phyloP scores from a whole-genome alignment of 78 protist genomes.

The Dictyostelium firmibasis region DNA sequence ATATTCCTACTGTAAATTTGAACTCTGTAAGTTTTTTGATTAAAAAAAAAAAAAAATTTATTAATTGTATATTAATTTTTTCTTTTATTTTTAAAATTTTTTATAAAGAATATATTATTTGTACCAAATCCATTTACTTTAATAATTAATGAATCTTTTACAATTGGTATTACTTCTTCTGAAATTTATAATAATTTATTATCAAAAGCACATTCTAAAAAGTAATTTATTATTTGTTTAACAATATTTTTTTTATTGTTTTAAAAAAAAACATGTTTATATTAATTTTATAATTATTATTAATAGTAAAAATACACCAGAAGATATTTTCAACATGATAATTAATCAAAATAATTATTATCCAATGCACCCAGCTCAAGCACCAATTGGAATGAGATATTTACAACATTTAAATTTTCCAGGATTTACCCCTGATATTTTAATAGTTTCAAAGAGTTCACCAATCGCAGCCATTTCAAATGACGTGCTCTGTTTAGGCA shows the following conservation, averaged over 20 bases:
- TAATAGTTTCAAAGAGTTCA: not conserved
- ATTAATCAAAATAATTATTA: conserved; percentile 46
- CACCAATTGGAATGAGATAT: conserved; percentile 16
- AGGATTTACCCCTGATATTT: conserved; percentile 46
- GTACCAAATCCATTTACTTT: conserved; percentile 60
- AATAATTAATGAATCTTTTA: conserved; percentile 28
- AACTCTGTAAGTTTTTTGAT: not conserved
- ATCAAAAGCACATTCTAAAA: not conserved
- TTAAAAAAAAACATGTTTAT: no score
- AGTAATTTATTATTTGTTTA: no score
- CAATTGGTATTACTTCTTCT: conserved; percentile 41
- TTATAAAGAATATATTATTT: conserved; percentile 22
- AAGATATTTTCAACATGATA: conserved; percentile 31
- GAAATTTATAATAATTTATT: conserved; percentile 1
- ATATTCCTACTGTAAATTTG: not conserved
- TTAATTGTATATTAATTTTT: not conserved
- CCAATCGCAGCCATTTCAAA: not conserved
- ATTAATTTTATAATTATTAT: not conserved
- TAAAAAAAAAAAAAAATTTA: not conserved
- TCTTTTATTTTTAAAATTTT: not conserved
- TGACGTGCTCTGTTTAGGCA: conserved; percentile 25
- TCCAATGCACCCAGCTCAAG: conserved; percentile 64
- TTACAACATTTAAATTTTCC: conserved; percentile 3
- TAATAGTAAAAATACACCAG: not conserved
- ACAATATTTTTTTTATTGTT: no score